Percentiles rank a stretch among this genome's conserved stretches.
Evolutionary conservation across 108 stramenopile genomes (phyloP).

Genomic region (Cyclostephanos tholiformis): DNA sequence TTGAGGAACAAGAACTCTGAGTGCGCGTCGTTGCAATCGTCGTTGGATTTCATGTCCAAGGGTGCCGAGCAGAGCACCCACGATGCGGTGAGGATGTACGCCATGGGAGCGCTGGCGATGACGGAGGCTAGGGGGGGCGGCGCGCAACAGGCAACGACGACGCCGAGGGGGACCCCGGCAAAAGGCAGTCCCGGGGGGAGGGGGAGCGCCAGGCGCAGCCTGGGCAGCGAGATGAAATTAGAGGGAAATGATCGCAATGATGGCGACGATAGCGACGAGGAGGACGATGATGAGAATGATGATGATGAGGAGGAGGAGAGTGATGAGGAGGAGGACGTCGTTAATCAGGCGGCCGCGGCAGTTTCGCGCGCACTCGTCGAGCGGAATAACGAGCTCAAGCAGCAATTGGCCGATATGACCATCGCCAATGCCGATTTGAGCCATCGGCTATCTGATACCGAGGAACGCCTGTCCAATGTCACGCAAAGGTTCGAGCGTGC

Average conservation of each 20-base stretch:
- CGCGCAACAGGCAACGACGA: neutral
- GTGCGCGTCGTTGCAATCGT: conserved; percentile 37
- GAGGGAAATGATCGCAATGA: conserved; percentile 8
- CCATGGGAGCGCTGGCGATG: conserved; percentile 51
- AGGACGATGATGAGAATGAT: neutral
- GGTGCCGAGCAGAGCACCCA: conserved; percentile 49
- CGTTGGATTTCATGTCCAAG: conserved; percentile 48
- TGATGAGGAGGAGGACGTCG: conserved; percentile 19
- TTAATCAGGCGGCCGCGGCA: conserved; percentile 42
- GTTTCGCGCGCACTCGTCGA: conserved; percentile 43
- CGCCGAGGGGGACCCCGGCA: neutral
- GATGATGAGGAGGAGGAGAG: neutral
- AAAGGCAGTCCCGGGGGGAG: neutral
- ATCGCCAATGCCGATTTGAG: conserved; percentile 24
- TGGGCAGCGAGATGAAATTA: conserved; percentile 29
- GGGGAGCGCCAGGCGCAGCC: conserved; percentile 13
- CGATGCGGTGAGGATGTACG: conserved; percentile 53
- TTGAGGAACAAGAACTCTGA: conserved; percentile 34
- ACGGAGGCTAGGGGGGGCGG: conserved; percentile 31
- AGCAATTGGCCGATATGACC: conserved; percentile 38
- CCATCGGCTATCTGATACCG: conserved; percentile 29
- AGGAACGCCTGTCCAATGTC: conserved; percentile 35
- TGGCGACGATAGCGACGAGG: conserved; percentile 6
- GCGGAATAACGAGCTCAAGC: conserved; percentile 44
- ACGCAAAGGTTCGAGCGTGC: conserved; percentile 10